These are phyloP conservation scores for Mycena sp. DNA, from an alignment of 1,284 basidiomycete genomes.

Conservation along the genomic window DNA sequence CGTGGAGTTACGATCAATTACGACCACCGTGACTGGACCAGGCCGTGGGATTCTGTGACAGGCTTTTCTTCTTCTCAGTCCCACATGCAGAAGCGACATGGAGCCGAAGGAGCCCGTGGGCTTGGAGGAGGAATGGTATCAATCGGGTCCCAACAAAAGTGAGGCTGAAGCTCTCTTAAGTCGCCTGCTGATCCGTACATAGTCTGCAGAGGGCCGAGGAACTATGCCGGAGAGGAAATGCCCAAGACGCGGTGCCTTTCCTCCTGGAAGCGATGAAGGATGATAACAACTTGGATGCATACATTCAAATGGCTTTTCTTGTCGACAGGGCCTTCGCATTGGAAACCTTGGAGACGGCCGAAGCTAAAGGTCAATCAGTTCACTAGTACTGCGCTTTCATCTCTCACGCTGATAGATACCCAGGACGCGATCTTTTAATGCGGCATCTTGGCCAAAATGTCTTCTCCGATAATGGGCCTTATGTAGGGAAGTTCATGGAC, in stretches of 20 bases:
- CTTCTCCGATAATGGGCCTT: conserved; percentile 43
- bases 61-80: too few relatives aligned
- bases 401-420: too few relatives aligned
- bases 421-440: not conserved
- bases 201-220: not conserved
- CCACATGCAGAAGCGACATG: not conserved
- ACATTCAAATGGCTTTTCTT: not conserved
- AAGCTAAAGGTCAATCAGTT: conserved; percentile 30
- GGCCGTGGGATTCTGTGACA: too few relatives aligned
- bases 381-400: not conserved
- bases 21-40: too few relatives aligned
- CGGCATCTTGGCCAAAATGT: conserved; percentile 33
- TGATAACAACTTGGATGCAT: not conserved
- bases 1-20: too few relatives aligned
- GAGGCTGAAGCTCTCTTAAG: not conserved
- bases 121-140: not conserved
- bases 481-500: conserved; percentile 41
- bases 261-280: not conserved
- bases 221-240: not conserved
- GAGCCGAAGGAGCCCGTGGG: not conserved
- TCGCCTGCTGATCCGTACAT: not conserved
- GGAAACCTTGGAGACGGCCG: not conserved
- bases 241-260: not conserved
- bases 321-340: not conserved
- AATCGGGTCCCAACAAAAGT: not conserved